Conservation (phyloP, 805 yeast genomes). For the Saturnispora quitensis region DNA sequence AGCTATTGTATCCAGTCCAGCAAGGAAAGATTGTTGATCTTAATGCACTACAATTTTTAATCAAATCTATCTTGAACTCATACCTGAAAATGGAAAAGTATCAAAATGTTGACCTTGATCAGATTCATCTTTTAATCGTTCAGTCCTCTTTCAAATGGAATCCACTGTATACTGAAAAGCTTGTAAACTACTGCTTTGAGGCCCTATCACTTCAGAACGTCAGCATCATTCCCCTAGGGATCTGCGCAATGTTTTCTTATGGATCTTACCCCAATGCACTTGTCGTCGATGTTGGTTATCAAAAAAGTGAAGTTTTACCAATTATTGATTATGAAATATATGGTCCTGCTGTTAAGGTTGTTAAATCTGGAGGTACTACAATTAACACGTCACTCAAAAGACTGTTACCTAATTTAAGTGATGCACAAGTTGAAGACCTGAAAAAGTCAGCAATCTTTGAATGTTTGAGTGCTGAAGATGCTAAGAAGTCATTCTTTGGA, state of each 20-base stretch:
- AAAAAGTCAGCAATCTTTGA: constrained; percentile 73
- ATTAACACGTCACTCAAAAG: constrained; percentile 48
- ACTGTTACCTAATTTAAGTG: constrained; percentile 49
- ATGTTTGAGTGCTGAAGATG: constrained; percentile 61
- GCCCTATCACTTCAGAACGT: constrained; percentile 62
- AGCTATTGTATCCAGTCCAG: constrained; percentile 49
- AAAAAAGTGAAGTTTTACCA: constrained; percentile 69
- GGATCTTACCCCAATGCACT: constrained; percentile 55
- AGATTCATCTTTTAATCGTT: constrained; percentile 53
- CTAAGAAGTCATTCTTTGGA: constrained; percentile 53
- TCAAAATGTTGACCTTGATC: constrained; percentile 30
- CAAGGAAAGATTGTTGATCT: constrained; percentile 58
- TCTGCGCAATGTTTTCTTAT: constrained; percentile 68
- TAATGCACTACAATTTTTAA: constrained; percentile 58
- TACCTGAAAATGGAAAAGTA: constrained; percentile 25
- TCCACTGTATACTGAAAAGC: constrained; percentile 51
- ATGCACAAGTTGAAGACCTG: constrained; percentile 58
- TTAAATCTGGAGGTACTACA: constrained; percentile 49
- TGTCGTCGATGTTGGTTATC: constrained; percentile 73
- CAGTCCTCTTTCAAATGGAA: constrained; percentile 61
- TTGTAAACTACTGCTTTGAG: constrained; percentile 73
- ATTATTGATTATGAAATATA: constrained; percentile 64
- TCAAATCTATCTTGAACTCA: constrained; percentile 44
- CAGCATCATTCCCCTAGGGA: constrained; percentile 54
- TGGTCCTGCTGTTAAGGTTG: constrained; percentile 35